phyloP scores from a whole-genome alignment of 2,329 filamentous ascomycete species.

The Stachybotrys chartarum region DNA sequence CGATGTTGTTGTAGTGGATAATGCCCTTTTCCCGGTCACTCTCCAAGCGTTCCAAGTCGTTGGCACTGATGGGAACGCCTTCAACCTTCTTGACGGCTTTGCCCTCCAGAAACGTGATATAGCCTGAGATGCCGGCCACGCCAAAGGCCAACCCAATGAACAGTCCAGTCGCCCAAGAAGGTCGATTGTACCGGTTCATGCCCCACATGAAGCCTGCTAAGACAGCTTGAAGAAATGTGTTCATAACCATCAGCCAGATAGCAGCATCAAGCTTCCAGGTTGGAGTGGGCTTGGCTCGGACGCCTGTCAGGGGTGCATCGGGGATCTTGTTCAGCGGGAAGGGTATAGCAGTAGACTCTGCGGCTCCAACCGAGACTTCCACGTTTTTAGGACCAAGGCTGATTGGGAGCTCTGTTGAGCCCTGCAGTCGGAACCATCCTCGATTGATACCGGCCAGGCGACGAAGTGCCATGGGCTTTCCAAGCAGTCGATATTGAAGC shows the following conservation, averaged over 20 bases:
- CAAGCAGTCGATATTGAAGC: slow-evolving; percentile 52
- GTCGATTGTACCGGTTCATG: slow-evolving; percentile 64
- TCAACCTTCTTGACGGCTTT: slow-evolving; percentile 65
- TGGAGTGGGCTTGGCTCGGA: slow-evolving; percentile 58
- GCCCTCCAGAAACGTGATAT: slow-evolving; percentile 65
- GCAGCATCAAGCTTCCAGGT: slow-evolving; percentile 75
- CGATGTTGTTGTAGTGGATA: slow-evolving; percentile 42
- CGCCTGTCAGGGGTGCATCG: slow-evolving; percentile 62
- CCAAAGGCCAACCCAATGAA: slow-evolving; percentile 70
- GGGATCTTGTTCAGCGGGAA: slow-evolving; percentile 57
- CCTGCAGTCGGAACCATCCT: slow-evolving; percentile 67
- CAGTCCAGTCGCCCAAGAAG: slow-evolving; percentile 71
- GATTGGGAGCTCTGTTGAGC: slow-evolving; percentile 51
- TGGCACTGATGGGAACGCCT: slow-evolving; percentile 56
- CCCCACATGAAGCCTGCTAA: slow-evolving; percentile 81
- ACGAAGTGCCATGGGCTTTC: slow-evolving; percentile 51
- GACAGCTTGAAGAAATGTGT: slow-evolving; percentile 69
- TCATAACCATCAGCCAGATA: slow-evolving; percentile 70
- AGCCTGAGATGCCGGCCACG: slow-evolving; percentile 60
- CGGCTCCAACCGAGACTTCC: slow-evolving; percentile 29
- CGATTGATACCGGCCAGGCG: slow-evolving; percentile 67
- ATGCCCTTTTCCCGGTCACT: slow-evolving; percentile 48
- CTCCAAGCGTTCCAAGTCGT: slow-evolving; percentile 43
- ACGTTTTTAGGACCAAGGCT: slow-evolving; percentile 47
- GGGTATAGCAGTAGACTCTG: slow-evolving; percentile 41